Base-by-base conservation (phyloP, 192 early-diverging fungal species). In the Funneliformis mosseae region DNA sequence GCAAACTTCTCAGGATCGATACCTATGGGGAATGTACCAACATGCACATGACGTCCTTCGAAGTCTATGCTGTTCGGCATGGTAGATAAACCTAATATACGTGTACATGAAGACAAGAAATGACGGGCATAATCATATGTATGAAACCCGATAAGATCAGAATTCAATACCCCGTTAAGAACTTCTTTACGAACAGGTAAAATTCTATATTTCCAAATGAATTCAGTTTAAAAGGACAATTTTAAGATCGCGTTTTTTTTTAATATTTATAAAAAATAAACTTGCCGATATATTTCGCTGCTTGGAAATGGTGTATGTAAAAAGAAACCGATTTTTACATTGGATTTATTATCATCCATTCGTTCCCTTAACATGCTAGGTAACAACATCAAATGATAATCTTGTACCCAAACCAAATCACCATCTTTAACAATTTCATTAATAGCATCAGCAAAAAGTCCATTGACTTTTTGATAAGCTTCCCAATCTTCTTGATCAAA, bases 71-170 rank as follows among this genome's bases (percentile, higher is more conserved):
- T 92, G 79, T 98, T 97, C 1, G 97, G 95, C 90, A 96, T 94
- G 9, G 96, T 94, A 39, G 93, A 92, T 25, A 99, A 88, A 21
- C 96, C 96, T 63, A 99, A 88, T 74, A 99, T 98, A 61, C 97
- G 93, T 8, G 98, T 96, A 83, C 98, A 99, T 59, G 95, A 96
- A 1, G 94, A 95, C 80, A 99, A 80, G 82, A 99, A 99, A 85
- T 99, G 98, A 70, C 98, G 92, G 7, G 97, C 97, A 84, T 99
- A 99, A 85, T 99, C 98, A 84, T 98, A 97, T 9, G 98, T 99
- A 82, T 99, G 98, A 91, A 99, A 98, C 23, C 98, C 98, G 61
- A 99, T 88, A 14, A 99, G 89, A 87, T 99, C 97, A 33, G 94
- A 91, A 55, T 92, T 90, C 38, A 99, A 86, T 8, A 99, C 96